phyloP scores from a whole-genome alignment of 2,329 filamentous ascomycete species.

The Calonectria hawksworthii region DNA sequence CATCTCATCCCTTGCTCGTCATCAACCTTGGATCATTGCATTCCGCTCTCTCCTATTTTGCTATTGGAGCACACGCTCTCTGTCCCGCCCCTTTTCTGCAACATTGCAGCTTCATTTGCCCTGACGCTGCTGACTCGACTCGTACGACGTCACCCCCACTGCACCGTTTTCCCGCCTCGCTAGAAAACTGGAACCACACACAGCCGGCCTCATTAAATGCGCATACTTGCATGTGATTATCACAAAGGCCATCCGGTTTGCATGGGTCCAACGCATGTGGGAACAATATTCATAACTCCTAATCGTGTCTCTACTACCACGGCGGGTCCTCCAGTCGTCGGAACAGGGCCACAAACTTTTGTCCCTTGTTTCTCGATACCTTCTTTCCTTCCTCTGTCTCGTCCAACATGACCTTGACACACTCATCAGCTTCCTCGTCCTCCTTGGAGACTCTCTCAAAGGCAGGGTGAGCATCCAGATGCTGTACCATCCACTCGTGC shows the following conservation, averaged over 20 bases:
- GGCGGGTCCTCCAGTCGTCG: conserved; percentile 83
- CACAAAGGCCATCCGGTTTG: not conserved
- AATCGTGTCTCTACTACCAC: conserved; percentile 66
- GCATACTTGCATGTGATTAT: conserved; percentile 28
- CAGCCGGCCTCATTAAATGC: conserved; percentile 1
- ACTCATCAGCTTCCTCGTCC: conserved; percentile 77
- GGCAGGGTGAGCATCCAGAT: conserved; percentile 82
- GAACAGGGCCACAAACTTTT: conserved; percentile 93
- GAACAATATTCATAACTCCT: conserved; percentile 7
- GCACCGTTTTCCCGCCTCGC: not conserved
- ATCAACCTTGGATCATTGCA: not conserved
- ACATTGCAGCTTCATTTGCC: not conserved
- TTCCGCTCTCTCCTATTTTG: not conserved
- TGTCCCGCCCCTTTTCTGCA: not conserved
- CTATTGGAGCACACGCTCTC: not conserved
- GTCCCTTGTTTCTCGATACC: conserved; percentile 89
- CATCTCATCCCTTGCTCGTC: not conserved
- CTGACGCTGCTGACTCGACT: not conserved
- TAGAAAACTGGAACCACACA: conserved; percentile 12
- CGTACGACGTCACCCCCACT: conserved; percentile 18
- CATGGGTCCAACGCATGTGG: conserved; percentile 13
- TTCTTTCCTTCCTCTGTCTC: conserved; percentile 99
- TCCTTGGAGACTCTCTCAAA: conserved; percentile 82
- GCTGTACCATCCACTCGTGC: conserved; percentile 92
- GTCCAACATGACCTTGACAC: conserved; percentile 79